Percentiles rank a stretch among this genome's conserved stretches.
These are phyloP conservation scores for Saccharomycopsis sp. DNA, from an alignment of 805 yeast genomes.

Conservation along the genomic window DNA sequence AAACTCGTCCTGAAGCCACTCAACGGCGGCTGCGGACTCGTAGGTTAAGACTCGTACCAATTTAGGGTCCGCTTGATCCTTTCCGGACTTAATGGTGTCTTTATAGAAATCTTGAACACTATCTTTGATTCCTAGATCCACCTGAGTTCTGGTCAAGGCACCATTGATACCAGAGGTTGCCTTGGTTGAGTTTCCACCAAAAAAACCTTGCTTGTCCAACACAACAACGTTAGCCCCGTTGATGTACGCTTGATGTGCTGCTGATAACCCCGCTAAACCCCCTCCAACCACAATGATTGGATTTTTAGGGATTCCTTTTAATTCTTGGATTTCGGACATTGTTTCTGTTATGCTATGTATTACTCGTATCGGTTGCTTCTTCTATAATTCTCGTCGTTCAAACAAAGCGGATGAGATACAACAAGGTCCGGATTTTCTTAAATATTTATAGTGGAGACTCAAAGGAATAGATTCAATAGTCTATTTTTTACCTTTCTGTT, in stretches of 20 bases:
- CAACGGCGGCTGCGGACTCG: conserved; percentile 60
- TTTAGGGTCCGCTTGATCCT: conserved; percentile 48
- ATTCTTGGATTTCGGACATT: conserved; percentile 13
- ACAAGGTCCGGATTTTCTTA: background rate
- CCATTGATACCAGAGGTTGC: conserved; percentile 71
- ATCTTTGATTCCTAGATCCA: conserved; percentile 42
- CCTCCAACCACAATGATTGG: conserved; percentile 52
- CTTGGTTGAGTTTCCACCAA: conserved; percentile 61
- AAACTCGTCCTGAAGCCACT: conserved; percentile 64
- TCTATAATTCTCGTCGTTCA: background rate
- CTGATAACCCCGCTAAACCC: conserved; percentile 57
- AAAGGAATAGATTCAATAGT: background rate
- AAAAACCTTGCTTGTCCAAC: conserved; percentile 52
- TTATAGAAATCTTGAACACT: conserved; percentile 50
- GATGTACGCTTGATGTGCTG: conserved; percentile 50
- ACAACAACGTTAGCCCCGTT: conserved; percentile 48
- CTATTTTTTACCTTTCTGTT: background rate
- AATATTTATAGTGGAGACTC: background rate
- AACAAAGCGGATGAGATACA: too few relatives aligned
- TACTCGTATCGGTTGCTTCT: too few relatives aligned
- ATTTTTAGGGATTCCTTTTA: conserved; percentile 13
- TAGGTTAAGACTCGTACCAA: conserved; percentile 54
- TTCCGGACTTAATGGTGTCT: conserved; percentile 65
- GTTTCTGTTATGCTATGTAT: background rate
- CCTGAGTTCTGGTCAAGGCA: conserved; percentile 60